Percentiles rank a stretch among this genome's conserved stretches.
Conservation (phyloP, 1,284 basidiomycete species). For the Pseudomicrostroma phylloplanum region DNA sequence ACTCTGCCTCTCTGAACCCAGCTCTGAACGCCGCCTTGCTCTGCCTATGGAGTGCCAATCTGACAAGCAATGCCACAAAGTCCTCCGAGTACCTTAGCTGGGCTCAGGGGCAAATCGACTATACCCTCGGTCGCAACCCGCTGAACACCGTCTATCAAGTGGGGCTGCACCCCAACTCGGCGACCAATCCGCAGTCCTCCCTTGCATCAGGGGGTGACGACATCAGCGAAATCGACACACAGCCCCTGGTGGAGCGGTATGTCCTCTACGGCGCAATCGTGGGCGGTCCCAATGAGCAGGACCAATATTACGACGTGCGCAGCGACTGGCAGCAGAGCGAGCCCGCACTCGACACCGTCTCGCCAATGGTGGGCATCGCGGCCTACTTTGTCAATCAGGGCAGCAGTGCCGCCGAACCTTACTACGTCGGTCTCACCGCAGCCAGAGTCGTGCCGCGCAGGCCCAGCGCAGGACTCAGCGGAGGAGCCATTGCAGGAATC, state of each 20-base stretch:
- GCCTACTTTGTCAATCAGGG: conserved; percentile 66
- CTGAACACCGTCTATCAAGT: conserved; percentile 77
- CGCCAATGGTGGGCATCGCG: conserved; percentile 73
- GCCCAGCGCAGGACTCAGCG: conserved; percentile 62
- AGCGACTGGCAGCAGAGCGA: conserved; percentile 75
- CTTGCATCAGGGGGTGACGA: conserved; percentile 70
- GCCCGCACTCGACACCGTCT: conserved; percentile 65
- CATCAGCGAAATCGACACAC: conserved; percentile 63
- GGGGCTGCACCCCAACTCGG: conserved; percentile 80
- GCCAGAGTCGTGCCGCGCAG: conserved; percentile 61
- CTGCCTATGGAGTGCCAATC: conserved; percentile 66
- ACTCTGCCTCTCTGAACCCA: conserved; percentile 72
- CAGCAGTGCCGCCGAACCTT: conserved; percentile 62
- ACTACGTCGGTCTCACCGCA: conserved; percentile 68
- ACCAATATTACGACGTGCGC: conserved; percentile 74
- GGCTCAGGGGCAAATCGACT: conserved; percentile 70
- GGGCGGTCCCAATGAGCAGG: conserved; percentile 73
- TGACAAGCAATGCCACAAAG: conserved; percentile 58
- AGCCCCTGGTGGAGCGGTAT: conserved; percentile 65
- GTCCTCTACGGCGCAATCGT: conserved; percentile 79
- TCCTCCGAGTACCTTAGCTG: conserved; percentile 64
- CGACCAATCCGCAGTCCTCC: conserved; percentile 79
- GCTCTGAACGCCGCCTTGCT: conserved; percentile 79
- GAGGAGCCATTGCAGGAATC: conserved; percentile 65
- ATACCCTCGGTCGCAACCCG: conserved; percentile 75